Conservation (phyloP, 2,329 filamentous ascomycete genomes). For the Aspergillus floridensis region DNA sequence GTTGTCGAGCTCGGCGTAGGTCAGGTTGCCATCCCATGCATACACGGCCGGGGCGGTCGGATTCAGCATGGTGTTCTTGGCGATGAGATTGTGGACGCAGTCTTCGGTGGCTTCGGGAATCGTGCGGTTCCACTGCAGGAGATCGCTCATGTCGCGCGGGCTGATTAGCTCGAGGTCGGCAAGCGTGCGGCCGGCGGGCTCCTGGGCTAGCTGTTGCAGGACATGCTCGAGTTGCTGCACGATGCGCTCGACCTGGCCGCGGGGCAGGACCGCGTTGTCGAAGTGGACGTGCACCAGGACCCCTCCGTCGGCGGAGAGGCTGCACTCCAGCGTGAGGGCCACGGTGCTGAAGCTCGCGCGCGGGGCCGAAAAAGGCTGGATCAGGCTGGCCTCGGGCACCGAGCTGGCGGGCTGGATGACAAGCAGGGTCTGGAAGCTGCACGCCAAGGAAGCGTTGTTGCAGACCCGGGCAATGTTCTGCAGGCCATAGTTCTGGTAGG, state of each 20-base stretch:
- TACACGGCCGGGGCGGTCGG: slow-evolving; percentile 9
- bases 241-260: slow-evolving; percentile 7
- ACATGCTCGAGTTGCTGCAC: slow-evolving; percentile 15
- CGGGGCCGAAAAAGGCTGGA: slow-evolving; percentile 10
- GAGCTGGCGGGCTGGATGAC: slow-evolving; percentile 30
- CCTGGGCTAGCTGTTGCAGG: slow-evolving; percentile 11
- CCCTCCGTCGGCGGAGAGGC: slow-evolving; percentile 3
- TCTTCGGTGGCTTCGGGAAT: slow-evolving; percentile 3
- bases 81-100: slow-evolving; percentile 14
- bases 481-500: slow-evolving; percentile 57
- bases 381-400: slow-evolving; percentile 7
- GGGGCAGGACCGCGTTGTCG: slow-evolving; percentile 9
- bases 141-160: slow-evolving; percentile 8
- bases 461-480: slow-evolving; percentile 51
- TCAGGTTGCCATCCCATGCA: background rate
- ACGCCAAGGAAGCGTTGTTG: slow-evolving; percentile 37
- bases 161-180: slow-evolving; percentile 11
- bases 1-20: slow-evolving; percentile 8
- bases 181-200: background rate
- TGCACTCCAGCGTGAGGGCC: slow-evolving; percentile 15
- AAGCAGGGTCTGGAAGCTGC: slow-evolving; percentile 42
- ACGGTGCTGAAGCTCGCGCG: slow-evolving; percentile 13
- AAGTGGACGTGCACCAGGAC: slow-evolving; percentile 14
- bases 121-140: slow-evolving; percentile 12
- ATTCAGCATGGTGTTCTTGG: slow-evolving; percentile 5